Conservation (phyloP, 1,284 basidiomycete genomes). For the Singerocomus rubriflavus region DNA sequence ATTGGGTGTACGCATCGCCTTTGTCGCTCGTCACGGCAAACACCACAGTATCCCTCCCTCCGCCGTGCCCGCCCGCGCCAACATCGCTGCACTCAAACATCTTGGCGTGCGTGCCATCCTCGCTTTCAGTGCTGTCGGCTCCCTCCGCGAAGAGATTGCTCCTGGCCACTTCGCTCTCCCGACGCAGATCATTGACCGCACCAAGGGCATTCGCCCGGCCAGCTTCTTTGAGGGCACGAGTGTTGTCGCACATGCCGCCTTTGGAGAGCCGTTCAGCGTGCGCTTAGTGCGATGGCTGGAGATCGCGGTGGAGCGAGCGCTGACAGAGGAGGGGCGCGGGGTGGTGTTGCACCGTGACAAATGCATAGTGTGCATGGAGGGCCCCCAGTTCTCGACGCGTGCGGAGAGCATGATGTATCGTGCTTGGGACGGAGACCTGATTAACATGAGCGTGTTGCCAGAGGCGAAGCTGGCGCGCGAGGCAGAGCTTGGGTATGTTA, state of each 20-base stretch:
- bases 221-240: slow-evolving; percentile 85
- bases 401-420: slow-evolving; percentile 97
- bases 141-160: slow-evolving; percentile 91
- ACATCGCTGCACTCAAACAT: slow-evolving; percentile 93
- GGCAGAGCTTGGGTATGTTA: slow-evolving; percentile 79
- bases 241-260: slow-evolving; percentile 90
- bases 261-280: slow-evolving; percentile 86
- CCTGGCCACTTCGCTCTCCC: slow-evolving; percentile 91
- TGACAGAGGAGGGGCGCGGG: slow-evolving; percentile 54
- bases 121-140: slow-evolving; percentile 95
- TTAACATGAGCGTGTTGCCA: slow-evolving; percentile 95
- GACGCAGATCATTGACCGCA: slow-evolving; percentile 94
- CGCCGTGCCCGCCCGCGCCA: slow-evolving; percentile 80
- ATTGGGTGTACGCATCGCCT: slow-evolving; percentile 79
- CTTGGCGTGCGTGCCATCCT: slow-evolving; percentile 88
- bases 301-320: slow-evolving; percentile 58
- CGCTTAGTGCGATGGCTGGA: slow-evolving; percentile 72
- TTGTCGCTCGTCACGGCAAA: slow-evolving; percentile 87
- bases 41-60: slow-evolving; percentile 77
- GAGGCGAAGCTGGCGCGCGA: slow-evolving; percentile 96
- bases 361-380: slow-evolving; percentile 96
- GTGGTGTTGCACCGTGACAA: slow-evolving; percentile 76
- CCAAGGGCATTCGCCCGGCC: slow-evolving; percentile 84
- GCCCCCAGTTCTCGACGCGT: slow-evolving; percentile 90
- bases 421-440: slow-evolving; percentile 89